Conservation (phyloP, 768 basidiomycete genomes). For the Scleroderma bovista region DNA sequence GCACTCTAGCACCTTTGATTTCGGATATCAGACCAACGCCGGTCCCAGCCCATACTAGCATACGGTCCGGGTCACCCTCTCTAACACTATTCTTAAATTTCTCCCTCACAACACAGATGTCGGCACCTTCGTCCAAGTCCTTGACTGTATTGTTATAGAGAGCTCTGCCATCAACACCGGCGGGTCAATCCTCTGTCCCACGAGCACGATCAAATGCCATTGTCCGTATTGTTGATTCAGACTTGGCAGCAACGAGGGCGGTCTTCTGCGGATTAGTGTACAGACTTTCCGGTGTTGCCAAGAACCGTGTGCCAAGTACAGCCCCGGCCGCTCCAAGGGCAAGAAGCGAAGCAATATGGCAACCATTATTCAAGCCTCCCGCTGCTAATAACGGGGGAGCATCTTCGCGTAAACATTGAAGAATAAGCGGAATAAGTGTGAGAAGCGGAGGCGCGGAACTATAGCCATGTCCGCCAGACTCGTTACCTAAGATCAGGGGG, state of each 20-base stretch:
- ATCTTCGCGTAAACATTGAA: slow-evolving; percentile 35
- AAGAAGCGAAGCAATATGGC: slow-evolving; percentile 61
- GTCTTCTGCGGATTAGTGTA: slow-evolving; percentile 51
- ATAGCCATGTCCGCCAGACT: slow-evolving; percentile 76
- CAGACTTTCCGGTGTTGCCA: slow-evolving; percentile 58
- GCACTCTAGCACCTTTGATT: slow-evolving; percentile 36
- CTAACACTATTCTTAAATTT: slow-evolving; percentile 43
- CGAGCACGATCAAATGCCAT: slow-evolving; percentile 60
- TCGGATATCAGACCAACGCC: slow-evolving; percentile 54
- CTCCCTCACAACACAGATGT: slow-evolving; percentile 36
- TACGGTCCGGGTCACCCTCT: slow-evolving; percentile 42
- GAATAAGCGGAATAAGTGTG: slow-evolving; percentile 52
- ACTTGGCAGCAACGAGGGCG: slow-evolving; percentile 44
- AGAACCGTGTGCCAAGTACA: slow-evolving; percentile 71
- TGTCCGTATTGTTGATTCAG: slow-evolving; percentile 46
- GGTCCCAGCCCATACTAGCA: slow-evolving; percentile 65
- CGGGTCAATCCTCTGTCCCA: slow-evolving; percentile 53
- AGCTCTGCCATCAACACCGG: slow-evolving; percentile 52
- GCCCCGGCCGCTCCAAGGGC: slow-evolving; percentile 63
- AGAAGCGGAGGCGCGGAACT: slow-evolving; percentile 52
- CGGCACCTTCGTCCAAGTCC: slow-evolving; percentile 47
- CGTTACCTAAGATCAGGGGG: slow-evolving; percentile 47
- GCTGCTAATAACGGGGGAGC: slow-evolving; percentile 62
- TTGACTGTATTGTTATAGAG: slow-evolving; percentile 47
- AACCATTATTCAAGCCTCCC: slow-evolving; percentile 64